Evolutionary conservation across 2,329 filamentous ascomycete species (phyloP), one percentile per base, ranked within the genome.

Genomic region (Botrytis pseudocinerea): DNA sequence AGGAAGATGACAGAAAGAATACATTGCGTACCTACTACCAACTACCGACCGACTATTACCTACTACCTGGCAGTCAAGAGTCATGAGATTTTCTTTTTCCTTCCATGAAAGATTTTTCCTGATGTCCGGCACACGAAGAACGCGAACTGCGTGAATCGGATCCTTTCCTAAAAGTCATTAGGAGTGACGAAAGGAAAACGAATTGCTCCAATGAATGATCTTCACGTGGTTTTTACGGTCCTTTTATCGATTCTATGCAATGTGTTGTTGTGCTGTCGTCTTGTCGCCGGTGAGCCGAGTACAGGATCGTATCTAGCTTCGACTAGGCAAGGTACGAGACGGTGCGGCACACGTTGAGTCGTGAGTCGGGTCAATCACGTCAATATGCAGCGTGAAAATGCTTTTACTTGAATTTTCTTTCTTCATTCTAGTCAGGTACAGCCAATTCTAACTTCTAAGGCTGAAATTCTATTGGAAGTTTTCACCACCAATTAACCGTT

Each of bases 361-460:
- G 25, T 54, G 48, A 54, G 48, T n/a, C 25, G 48, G 48, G 16
- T 54, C 60, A 40, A 40, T 61, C 59, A 62, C 60, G 25, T 42
- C 60, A 62, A 42, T 42, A 62, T 61, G 59, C 59, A 40, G 22
- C 14, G 9, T 61, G 35, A 61, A 61, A 61, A 61, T 61, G 7
- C 59, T 22, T 61, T 38, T 4, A 3, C 28, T 54, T 38, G 35
- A 60, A 61, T 38, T 61, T 61, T 61, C 51, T n/a, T 51, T 51
- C 48, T 51, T 54, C 51, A 54, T 14, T 57, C 59, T 61, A 61
- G 59, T 61, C 59, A 61, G 59, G 35, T 25, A 61, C 59, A 22
- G 40, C 25, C 38, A 12, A 61, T 38, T 61, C 20, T 25, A 38
- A 61, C 25, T 40, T 38, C 35, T n/a, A 61, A 61, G 59, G 59